Base-by-base conservation (phyloP, 2,329 filamentous ascomycete species). In the Colletotrichum tofieldiae region DNA sequence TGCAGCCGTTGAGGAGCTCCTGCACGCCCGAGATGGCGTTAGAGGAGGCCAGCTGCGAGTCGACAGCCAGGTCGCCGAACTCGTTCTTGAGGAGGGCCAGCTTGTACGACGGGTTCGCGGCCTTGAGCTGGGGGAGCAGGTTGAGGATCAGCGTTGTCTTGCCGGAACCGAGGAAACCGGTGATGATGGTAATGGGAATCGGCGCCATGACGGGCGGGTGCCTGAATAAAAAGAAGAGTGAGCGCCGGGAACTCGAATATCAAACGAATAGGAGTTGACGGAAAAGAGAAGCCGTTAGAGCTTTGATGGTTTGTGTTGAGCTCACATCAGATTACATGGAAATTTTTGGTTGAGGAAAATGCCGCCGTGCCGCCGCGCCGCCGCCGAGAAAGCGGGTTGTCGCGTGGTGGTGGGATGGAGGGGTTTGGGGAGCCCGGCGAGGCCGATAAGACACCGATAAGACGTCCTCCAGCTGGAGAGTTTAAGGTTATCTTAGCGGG, bases 1-100 rank as follows among this genome's bases (percentile, higher is more conserved):
- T 98, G 84, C 96, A 98, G 76, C 96, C 96, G 81, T 98, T 97
- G 65, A 99, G 92, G 1, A 99, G 89, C 83, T 99, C 96, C 77
- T 93, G 93, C 5, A 98, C 95, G 67, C 95, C 96, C 0, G 94
- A 93, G 76, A 99, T 95, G 74, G 95, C 92, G 61, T 90, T 90
- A 18, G 93, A 93, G 0, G 93, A 88, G 20, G 96, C 96, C 39
- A 99, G 92, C 81, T 98, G 94, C 1, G 94, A 96, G 86, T 99
- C 96, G 80, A 99, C 89, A 45, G 95, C 95, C 52, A 99, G 84
- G 81, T 98, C 95, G 79, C 96, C 96, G 82, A 98, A 98, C 84
- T 99, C 96, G 84, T 99, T 99, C 82, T 99, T 99, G 67, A 99
- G 90, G 20, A 99, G 91, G 2, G 96, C 96, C 75, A 99, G 93